phyloP scores from a whole-genome alignment of 129 eudicot species.

The Lactuca saligna region DNA sequence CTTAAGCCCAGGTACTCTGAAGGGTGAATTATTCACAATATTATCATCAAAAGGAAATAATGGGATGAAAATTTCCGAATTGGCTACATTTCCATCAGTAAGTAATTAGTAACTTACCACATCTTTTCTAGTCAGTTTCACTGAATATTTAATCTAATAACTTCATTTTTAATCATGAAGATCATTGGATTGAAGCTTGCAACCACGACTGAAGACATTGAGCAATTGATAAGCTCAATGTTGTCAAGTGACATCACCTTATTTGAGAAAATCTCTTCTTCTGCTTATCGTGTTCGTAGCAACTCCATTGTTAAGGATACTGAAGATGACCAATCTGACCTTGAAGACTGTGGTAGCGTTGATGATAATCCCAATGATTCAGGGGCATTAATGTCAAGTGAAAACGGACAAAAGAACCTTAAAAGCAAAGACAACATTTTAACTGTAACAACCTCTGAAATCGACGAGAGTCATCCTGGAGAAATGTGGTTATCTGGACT shows the following conservation, averaged over 20 bases:
- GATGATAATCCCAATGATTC: constrained; percentile 57
- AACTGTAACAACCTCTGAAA: constrained; percentile 47
- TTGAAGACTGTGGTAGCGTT: constrained; percentile 75
- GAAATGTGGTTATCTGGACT: constrained; percentile 87
- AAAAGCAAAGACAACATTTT: constrained; percentile 28
- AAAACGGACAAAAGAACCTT: constrained; percentile 26
- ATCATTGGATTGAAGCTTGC: constrained; percentile 65
- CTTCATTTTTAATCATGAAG: constrained; percentile 43
- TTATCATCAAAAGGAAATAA: constrained; percentile 62
- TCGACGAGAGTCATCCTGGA: constrained; percentile 93
- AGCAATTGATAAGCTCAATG: constrained; percentile 55
- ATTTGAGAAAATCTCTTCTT: constrained; percentile 78
- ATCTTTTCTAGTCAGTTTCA: neutral
- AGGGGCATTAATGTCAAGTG: constrained; percentile 27
- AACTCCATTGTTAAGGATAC: constrained; percentile 40
- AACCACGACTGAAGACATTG: constrained; percentile 46
- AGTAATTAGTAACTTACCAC: constrained; percentile 30
- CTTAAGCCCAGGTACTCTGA: constrained; percentile 67
- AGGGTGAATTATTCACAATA: constrained; percentile 76
- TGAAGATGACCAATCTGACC: constrained; percentile 63
- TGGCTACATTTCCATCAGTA: constrained; percentile 68
- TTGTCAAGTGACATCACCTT: constrained; percentile 90
- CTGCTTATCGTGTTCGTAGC: constrained; percentile 74
- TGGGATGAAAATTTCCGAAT: constrained; percentile 71
- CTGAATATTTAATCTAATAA: constrained; percentile 11